These are phyloP conservation scores for Lippia alba DNA, from an alignment of 305 asterid species.

Conservation along the genomic window DNA sequence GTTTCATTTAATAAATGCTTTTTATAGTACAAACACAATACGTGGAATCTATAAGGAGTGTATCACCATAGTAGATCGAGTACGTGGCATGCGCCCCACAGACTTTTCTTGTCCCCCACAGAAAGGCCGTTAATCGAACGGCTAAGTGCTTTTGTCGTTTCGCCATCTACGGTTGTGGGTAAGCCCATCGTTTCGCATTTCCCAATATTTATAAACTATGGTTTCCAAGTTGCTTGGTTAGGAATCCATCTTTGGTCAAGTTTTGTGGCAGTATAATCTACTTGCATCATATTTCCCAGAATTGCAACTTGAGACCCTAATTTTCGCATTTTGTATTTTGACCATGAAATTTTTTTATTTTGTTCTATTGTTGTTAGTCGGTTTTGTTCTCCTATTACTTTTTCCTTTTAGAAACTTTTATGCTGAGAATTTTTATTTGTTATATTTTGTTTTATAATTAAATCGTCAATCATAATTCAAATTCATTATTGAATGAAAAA, in stretches of 20 bases:
- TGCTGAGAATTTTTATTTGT: too few relatives aligned
- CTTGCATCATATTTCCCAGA: conserved; percentile 22
- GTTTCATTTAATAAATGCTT: neutral
- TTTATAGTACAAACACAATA: conserved; percentile 21
- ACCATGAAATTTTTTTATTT: neutral
- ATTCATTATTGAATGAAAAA: too few relatives aligned
- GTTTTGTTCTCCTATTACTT: too few relatives aligned
- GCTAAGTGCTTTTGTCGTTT: conserved; percentile 42
- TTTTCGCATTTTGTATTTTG: neutral
- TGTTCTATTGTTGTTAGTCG: too few relatives aligned
- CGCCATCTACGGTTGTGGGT: conserved; percentile 5
- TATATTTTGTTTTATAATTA: too few relatives aligned
- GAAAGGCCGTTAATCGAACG: conserved; percentile 39
- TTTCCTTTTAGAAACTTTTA: too few relatives aligned
- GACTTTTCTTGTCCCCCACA: conserved; percentile 28
- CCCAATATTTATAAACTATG: conserved; percentile 27
- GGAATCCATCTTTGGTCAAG: neutral
- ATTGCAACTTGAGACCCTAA: conserved; percentile 7
- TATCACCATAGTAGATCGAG: conserved; percentile 34
- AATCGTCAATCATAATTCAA: too few relatives aligned
- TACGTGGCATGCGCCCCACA: conserved; percentile 48
- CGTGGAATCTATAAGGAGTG: conserved; percentile 50
- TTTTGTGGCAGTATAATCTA: conserved; percentile 4
- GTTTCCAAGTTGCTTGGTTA: conserved; percentile 27
- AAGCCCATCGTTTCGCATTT: conserved; percentile 39